phyloP scores from a whole-genome alignment of 1,139 yeast species.

The Scheffersomyces stambukii region DNA sequence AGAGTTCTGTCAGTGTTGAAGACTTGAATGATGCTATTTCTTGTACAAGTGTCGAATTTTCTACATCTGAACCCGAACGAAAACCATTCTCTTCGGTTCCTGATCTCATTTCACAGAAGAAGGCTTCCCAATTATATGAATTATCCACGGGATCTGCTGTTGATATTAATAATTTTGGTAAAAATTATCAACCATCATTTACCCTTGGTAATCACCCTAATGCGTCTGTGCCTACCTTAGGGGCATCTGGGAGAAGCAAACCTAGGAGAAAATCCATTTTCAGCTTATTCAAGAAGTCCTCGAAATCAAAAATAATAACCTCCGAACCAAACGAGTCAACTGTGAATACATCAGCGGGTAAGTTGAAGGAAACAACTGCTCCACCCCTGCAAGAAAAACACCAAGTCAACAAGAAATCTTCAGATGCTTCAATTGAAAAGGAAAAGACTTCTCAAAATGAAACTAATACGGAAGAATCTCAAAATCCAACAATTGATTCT shows the following conservation, averaged over 20 bases:
- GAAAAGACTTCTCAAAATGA: background rate
- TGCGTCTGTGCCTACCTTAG: no score
- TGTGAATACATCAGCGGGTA: slow-evolving; percentile 1
- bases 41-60: no score
- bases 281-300: slow-evolving; percentile 17
- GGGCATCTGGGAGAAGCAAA: no score
- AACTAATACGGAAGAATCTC: background rate
- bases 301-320: slow-evolving; percentile 7
- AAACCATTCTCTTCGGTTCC: no score
- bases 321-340: slow-evolving; percentile 7
- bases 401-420: background rate
- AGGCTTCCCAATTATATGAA: slow-evolving; percentile 16
- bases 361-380: background rate
- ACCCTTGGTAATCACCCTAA: background rate
- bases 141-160: slow-evolving; percentile 38
- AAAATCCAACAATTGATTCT: no score
- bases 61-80: no score
- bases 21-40: no score
- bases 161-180: slow-evolving; percentile 42
- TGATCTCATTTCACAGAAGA: slow-evolving; percentile 15
- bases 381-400: background rate
- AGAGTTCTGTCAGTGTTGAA: no score
- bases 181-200: slow-evolving; percentile 35
- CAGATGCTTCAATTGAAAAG: slow-evolving; percentile 1
- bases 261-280: no score